phyloP scores from a whole-genome alignment of 83 land plant genomes.

The Picea mariana region DNA sequence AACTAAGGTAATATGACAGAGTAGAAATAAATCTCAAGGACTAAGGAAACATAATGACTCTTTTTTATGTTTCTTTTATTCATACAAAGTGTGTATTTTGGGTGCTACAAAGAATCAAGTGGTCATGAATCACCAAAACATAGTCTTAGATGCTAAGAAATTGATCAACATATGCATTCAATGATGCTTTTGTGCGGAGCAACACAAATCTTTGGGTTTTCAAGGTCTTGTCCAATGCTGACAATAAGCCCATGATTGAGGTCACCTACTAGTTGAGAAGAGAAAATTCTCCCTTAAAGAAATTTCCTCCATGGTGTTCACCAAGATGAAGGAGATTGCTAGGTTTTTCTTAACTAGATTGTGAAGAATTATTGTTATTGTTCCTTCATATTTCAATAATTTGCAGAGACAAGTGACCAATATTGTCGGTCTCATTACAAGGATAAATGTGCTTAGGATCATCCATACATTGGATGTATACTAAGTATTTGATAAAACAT shows the following conservation, averaged over 20 bases:
- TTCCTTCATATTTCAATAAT: no score
- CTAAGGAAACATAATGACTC: constrained; percentile 14
- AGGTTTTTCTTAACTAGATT: no score
- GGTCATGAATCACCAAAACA: constrained; percentile 66
- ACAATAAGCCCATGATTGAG: constrained; percentile 67
- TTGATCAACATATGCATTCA: constrained; percentile 58
- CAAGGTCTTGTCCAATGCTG: constrained; percentile 56
- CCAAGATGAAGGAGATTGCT: no score
- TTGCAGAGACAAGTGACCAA: no score
- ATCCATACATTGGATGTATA: no score
- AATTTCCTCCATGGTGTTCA: no score
- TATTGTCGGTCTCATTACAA: no score
- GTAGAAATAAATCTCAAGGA: no score
- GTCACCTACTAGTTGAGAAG: constrained; percentile 34
- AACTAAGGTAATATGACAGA: constrained; percentile 55
- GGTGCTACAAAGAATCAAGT: constrained; percentile 72
- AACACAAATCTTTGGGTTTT: constrained; percentile 68
- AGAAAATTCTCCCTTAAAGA: no score
- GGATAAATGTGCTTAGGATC: no score
- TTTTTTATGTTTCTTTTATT: constrained; percentile 57
- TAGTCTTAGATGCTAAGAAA: constrained; percentile 71
- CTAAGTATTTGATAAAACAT: no score
- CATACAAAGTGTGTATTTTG: constrained; percentile 59
- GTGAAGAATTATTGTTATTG: no score
- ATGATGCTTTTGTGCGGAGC: constrained; percentile 51